Percentiles rank a stretch among this genome's conserved stretches.
Conservation (phyloP, 768 basidiomycete genomes). For the Hirschioporus abietinus region DNA sequence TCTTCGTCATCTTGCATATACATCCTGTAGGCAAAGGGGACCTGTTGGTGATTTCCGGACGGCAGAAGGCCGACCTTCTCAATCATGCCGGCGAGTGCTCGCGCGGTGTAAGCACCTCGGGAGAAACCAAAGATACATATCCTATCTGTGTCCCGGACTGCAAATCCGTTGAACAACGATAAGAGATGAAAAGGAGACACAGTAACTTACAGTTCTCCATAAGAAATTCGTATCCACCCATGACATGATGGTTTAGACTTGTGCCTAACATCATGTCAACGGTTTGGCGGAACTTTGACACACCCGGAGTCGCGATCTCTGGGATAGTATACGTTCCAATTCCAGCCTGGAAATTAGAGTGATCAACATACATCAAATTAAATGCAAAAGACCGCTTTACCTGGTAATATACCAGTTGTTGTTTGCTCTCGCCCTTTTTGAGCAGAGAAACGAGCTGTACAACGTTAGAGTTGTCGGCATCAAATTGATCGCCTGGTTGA, state of each 20-base stretch:
- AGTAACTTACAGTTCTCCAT: constrained; percentile 49
- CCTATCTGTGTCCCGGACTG: constrained; percentile 53
- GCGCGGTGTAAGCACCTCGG: constrained; percentile 37
- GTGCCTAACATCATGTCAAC: constrained; percentile 46
- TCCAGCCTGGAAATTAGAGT: constrained; percentile 32
- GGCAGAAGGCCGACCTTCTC: constrained; percentile 30
- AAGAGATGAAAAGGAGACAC: not conserved
- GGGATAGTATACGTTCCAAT: constrained; percentile 47
- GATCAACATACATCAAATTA: not conserved
- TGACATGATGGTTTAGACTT: constrained; percentile 44
- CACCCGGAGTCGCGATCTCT: constrained; percentile 30
- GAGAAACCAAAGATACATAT: constrained; percentile 65
- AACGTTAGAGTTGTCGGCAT: constrained; percentile 43
- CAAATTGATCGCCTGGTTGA: constrained; percentile 8
- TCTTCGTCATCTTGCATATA: constrained; percentile 16
- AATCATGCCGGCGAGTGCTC: constrained; percentile 37
- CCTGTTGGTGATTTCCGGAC: constrained; percentile 27
- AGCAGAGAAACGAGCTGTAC: constrained; percentile 45
- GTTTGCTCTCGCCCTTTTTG: constrained; percentile 44
- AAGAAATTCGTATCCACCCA: constrained; percentile 53
- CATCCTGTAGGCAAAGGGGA: constrained; percentile 26
- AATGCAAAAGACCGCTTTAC: constrained; percentile 18
- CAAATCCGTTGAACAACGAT: not conserved
- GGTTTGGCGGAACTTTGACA: constrained; percentile 34
- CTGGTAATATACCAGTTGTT: constrained; percentile 60